Base-by-base conservation (phyloP, 1,284 basidiomycete genomes). In the Coniferiporia sulphurascens region DNA sequence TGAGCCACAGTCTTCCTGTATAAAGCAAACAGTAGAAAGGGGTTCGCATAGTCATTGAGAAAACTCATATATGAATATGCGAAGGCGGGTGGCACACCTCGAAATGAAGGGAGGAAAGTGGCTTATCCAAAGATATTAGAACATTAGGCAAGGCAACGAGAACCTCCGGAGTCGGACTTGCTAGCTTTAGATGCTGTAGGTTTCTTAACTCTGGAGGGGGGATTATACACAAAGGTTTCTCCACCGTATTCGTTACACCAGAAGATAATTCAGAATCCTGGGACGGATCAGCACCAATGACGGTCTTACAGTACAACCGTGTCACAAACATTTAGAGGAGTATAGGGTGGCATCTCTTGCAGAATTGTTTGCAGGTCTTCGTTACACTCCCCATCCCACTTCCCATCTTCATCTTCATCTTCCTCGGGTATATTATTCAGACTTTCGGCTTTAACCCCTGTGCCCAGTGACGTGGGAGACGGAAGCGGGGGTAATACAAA, bases 1-100 rank as follows among this genome's bases (percentile, higher is more conserved):
- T 2, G 58, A 54, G 41, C 58, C 58, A 32, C 58, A 60, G 19
- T 60, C 48, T 4, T 48, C 58, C 58, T 60, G 8, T 3, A 43
- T 43, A 12, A n/a, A 43, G n/a, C 41, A 12, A 43, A 7, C 12
- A n/a, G 12, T 12, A 43, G 41, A 7, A n/a, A 12, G 41, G 3
- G 7, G 10, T 43, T 3, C 41, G 10, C 2, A 7, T 15, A 17
- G n/a, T 34, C 45, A 19, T n/a, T 50, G 17, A 50, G 13, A 12
- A 21, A 43, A 10, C 8, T 5, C 19, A 15, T 15, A 2, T 10
- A 21, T 49, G 3, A 10, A 19, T 49, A 19, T 15, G 10, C 12
- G 19, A 6, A 27, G 4, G 13, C 9, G 8, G 15, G 19, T 4
- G 27, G 27, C 36, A 46, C 21, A 19, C 46, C 15, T 50, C 48